Evolutionary conservation across 2,329 filamentous ascomycete species (phyloP).

Genomic region (Penicillium sp.): DNA sequence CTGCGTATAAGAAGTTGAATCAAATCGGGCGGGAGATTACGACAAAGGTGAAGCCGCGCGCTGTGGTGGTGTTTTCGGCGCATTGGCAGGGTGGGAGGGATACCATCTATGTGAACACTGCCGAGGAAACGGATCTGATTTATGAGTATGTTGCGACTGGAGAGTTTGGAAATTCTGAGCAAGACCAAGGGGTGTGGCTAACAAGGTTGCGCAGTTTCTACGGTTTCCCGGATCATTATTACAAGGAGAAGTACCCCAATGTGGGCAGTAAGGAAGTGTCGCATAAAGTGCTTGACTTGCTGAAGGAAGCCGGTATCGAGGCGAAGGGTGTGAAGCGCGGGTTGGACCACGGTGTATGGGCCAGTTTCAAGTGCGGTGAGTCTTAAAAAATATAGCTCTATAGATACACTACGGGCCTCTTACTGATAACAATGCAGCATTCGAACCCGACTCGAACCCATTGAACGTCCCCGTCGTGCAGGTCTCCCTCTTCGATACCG

Average conservation of each 20-base stretch:
- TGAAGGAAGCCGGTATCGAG: constrained; percentile 64
- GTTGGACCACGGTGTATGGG: constrained; percentile 78
- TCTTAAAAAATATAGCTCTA: constrained; percentile 11
- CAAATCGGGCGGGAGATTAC: constrained; percentile 74
- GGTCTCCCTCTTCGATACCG: constrained; percentile 70
- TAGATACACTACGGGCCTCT: not conserved
- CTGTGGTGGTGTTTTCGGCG: constrained; percentile 76
- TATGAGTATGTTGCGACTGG: constrained; percentile 63
- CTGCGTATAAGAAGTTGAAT: constrained; percentile 69
- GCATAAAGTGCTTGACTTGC: constrained; percentile 60
- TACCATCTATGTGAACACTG: constrained; percentile 69
- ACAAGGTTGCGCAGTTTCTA: constrained; percentile 60
- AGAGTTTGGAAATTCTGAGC: no score
- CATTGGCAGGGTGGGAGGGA: constrained; percentile 71
- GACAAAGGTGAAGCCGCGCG: constrained; percentile 70
- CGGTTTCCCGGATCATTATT: constrained; percentile 73
- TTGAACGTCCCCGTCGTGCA: constrained; percentile 73
- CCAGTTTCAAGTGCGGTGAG: constrained; percentile 64
- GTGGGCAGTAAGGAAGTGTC: constrained; percentile 67
- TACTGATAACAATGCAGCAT: constrained; percentile 52
- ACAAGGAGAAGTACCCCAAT: constrained; percentile 70
- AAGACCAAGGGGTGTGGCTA: not conserved
- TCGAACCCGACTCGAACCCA: constrained; percentile 66
- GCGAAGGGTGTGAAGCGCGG: constrained; percentile 67
- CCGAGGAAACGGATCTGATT: constrained; percentile 68